Percentiles rank a stretch among this genome's conserved stretches.
Evolutionary conservation across 441 rosid species (phyloP).

Genomic region (Jatropha podagrica): DNA sequence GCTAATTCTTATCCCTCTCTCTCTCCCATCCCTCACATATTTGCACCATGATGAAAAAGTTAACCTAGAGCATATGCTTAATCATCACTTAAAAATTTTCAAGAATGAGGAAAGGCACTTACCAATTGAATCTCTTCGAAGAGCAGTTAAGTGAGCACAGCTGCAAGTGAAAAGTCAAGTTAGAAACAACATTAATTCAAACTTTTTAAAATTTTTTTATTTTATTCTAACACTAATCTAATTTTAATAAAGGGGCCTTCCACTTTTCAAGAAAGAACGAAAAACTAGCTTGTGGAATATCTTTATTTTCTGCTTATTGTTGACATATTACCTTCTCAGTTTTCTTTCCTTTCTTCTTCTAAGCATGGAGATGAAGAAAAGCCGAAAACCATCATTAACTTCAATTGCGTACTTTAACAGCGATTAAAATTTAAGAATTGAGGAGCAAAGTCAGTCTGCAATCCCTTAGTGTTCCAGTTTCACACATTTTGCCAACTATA

Average conservation of each 20-base stretch:
- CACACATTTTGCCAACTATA: neutral
- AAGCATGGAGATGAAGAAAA: neutral
- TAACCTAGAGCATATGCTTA: neutral
- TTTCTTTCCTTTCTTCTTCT: neutral
- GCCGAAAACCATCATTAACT: neutral
- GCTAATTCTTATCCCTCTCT: neutral
- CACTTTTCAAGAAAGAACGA: neutral
- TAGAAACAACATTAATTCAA: conserved; percentile 5
- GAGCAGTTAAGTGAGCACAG: conserved; percentile 90
- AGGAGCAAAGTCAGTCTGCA: neutral
- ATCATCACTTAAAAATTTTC: neutral
- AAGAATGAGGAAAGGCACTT: conserved; percentile 24
- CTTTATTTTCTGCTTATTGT: neutral
- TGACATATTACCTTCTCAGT: neutral
- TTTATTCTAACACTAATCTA: too few species aligned
- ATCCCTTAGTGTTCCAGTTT: neutral
- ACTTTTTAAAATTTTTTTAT: neutral
- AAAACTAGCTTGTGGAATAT: neutral
- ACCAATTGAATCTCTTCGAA: conserved; percentile 96
- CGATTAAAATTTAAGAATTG: neutral
- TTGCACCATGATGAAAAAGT: neutral
- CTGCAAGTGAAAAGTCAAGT: conserved; percentile 40
- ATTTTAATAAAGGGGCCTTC: too few species aligned
- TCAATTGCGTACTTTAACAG: neutral
- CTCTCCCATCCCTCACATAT: neutral